Conservation (phyloP, 129 eudicot genomes). For the Centella asiatica region DNA sequence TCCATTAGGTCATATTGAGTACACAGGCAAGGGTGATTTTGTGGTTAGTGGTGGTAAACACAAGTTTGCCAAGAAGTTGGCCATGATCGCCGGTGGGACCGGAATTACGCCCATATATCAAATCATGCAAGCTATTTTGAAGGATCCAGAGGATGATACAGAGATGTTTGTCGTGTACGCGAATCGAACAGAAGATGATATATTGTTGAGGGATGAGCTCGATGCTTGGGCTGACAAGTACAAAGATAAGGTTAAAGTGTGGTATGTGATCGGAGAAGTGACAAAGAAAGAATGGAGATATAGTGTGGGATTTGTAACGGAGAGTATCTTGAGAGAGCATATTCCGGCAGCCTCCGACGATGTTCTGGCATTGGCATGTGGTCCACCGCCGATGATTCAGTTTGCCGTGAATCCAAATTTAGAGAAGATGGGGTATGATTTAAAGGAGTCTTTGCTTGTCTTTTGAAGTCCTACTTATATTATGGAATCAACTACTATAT, state of each 20-base stretch:
- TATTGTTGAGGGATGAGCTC: constrained; percentile 65
- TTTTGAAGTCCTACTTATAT: no score
- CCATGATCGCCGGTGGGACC: constrained; percentile 93
- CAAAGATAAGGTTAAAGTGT: constrained; percentile 62
- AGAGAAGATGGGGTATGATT: constrained; percentile 87
- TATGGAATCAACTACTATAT: no score
- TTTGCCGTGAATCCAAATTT: constrained; percentile 79
- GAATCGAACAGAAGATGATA: constrained; percentile 91
- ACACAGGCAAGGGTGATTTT: constrained; percentile 67
- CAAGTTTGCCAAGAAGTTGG: constrained; percentile 62
- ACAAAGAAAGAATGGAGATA: constrained; percentile 66
- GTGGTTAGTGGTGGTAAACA: constrained; percentile 61
- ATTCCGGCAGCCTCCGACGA: constrained; percentile 45
- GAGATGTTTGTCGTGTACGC: constrained; percentile 88
- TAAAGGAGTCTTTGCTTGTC: constrained; percentile 64
- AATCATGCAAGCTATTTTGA: constrained; percentile 82
- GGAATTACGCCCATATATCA: constrained; percentile 92
- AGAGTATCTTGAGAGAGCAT: constrained; percentile 53
- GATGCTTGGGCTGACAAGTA: constrained; percentile 62
- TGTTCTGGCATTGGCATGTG: constrained; percentile 76
- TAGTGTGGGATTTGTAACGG: constrained; percentile 53
- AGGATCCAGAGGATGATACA: constrained; percentile 79
- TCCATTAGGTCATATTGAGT: constrained; percentile 93
- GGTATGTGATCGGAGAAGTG: constrained; percentile 69
- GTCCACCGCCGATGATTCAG: constrained; percentile 93